phyloP scores from a whole-genome alignment of 768 basidiomycete genomes.

The Hortiboletus flavorubellus region DNA sequence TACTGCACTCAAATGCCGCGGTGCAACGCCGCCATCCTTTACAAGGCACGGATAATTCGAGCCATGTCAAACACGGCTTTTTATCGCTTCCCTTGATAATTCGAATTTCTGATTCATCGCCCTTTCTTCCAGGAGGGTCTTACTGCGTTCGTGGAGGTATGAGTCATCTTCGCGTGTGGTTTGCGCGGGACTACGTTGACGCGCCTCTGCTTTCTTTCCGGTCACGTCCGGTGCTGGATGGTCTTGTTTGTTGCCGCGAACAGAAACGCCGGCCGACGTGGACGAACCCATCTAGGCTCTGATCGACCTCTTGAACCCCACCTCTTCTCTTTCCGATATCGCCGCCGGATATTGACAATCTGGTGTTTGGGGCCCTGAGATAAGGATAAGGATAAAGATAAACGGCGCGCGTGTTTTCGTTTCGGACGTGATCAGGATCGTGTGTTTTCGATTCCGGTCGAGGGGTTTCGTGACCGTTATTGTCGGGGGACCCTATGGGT shows the following conservation, averaged over 20 bases:
- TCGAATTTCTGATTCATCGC: conserved; percentile 14
- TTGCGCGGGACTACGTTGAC: neutral
- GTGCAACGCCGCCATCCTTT: neutral
- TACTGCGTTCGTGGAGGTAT: conserved; percentile 53
- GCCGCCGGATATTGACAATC: neutral
- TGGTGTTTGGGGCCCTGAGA: neutral
- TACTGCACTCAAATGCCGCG: neutral
- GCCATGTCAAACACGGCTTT: neutral
- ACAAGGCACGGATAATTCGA: conserved; percentile 2
- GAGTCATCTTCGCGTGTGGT: conserved; percentile 1
- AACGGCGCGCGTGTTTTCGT: neutral
- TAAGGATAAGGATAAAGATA: neutral
- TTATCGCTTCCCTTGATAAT: neutral
- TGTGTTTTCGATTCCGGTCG: neutral
- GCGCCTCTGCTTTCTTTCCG: neutral
- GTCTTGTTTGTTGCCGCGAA: neutral
- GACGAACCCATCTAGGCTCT: conserved; percentile 20
- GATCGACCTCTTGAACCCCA: conserved; percentile 3
- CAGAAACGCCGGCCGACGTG: conserved; percentile 21
- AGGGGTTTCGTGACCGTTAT: neutral
- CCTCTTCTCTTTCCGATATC: neutral
- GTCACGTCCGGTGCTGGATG: neutral
- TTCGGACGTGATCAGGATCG: neutral
- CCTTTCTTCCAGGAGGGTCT: conserved; percentile 57
- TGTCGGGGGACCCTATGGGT: neutral